These are phyloP conservation scores for Lecanicillium sp. DNA, from an alignment of 2,329 filamentous ascomycete species.

Conservation along the genomic window DNA sequence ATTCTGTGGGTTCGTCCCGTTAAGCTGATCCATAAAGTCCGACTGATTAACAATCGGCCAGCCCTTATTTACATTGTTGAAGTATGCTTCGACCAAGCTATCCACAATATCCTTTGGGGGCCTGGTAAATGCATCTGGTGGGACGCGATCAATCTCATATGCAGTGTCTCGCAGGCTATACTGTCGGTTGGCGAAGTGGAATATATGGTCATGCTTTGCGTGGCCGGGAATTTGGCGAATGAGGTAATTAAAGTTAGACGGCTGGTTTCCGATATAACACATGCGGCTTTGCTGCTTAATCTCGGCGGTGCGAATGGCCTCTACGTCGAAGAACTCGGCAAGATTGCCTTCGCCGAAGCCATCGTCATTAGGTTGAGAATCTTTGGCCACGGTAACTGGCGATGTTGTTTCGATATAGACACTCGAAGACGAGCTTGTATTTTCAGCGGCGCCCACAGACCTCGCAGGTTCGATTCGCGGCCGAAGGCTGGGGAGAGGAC, in stretches of 20 bases:
- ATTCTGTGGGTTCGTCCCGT: slow-evolving; percentile 33
- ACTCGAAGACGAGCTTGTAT: slow-evolving; percentile 11
- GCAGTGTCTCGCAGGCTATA: slow-evolving; percentile 29
- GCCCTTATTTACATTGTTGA: slow-evolving; percentile 39
- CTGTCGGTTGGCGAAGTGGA: slow-evolving; percentile 26
- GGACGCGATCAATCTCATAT: slow-evolving; percentile 6
- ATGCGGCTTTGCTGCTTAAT: slow-evolving; percentile 40
- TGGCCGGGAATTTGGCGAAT: slow-evolving; percentile 36
- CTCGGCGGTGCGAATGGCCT: slow-evolving; percentile 33
- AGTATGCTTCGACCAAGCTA: slow-evolving; percentile 29
- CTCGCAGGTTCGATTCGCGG: too few species aligned
- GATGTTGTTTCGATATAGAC: neutral
- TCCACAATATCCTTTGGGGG: neutral
- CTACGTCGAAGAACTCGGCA: slow-evolving; percentile 42
- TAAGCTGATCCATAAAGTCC: slow-evolving; percentile 42
- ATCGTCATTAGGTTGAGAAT: slow-evolving; percentile 9
- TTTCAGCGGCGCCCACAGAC: too few species aligned
- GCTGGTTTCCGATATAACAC: slow-evolving; percentile 47
- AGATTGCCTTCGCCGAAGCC: slow-evolving; percentile 35
- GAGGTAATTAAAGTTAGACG: slow-evolving; percentile 48
- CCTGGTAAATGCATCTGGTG: neutral
- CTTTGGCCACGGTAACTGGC: neutral
- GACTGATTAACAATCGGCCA: slow-evolving; percentile 45
- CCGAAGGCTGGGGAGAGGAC: slow-evolving; percentile 12
- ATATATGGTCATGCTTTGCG: slow-evolving; percentile 16